These are phyloP conservation scores for Pinguiococcus pyrenoidosus DNA, from an alignment of 108 stramenopile species.

Conservation along the genomic window DNA sequence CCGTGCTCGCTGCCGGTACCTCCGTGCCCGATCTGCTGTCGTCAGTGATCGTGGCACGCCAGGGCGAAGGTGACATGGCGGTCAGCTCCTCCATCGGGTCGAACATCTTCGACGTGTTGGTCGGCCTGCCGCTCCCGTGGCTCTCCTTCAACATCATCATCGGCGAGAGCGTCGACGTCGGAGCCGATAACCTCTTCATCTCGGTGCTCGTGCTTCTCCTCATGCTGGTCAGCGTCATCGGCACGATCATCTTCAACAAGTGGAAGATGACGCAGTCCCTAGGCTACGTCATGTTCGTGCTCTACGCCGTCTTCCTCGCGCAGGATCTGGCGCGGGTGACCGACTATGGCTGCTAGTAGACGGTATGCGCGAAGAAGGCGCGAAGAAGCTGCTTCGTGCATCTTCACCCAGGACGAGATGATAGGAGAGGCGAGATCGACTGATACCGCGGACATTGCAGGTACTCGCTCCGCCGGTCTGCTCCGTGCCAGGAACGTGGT, in stretches of 20 bases:
- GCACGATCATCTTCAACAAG: conserved; percentile 4
- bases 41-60: not conserved
- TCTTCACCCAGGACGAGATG: too few species aligned
- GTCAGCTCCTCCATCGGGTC: conserved; percentile 52
- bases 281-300: conserved; percentile 13
- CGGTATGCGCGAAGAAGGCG: too few species aligned
- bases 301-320: conserved; percentile 20
- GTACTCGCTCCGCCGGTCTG: too few species aligned
- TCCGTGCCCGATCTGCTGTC: conserved; percentile 32
- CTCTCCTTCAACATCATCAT: conserved; percentile 29
- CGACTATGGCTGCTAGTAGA: too few species aligned
- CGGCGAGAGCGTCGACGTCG: conserved; percentile 1
- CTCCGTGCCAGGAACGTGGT: too few species aligned
- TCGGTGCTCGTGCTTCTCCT: conserved; percentile 21
- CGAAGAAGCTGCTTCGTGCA: too few species aligned
- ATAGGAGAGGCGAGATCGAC: too few species aligned
- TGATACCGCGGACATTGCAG: too few species aligned
- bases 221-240: conserved; percentile 13
- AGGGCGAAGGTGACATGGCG: conserved; percentile 13
- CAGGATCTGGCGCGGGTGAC: too few species aligned
- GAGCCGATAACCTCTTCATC: conserved; percentile 9
- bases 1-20: conserved; percentile 59
- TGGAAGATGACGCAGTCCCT: conserved; percentile 14
- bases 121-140: conserved; percentile 65
- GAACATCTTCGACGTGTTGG: conserved; percentile 65